phyloP scores from a whole-genome alignment of 257 asterid species.

The Anisodus tanguticus region DNA sequence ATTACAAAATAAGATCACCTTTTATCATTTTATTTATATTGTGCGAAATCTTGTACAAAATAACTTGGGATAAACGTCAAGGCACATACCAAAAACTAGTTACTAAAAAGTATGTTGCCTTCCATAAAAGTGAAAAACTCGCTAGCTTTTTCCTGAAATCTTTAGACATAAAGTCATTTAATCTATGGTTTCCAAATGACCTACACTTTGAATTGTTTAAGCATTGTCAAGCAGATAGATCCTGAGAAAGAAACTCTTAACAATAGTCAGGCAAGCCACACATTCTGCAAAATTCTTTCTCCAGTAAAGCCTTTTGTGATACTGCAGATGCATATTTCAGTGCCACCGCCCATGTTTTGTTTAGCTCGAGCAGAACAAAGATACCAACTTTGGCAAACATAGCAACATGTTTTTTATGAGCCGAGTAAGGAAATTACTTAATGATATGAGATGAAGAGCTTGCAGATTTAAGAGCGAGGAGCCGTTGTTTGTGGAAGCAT shows the following conservation, averaged over 20 bases:
- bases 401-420: neutral
- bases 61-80: no score
- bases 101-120: neutral
- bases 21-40: no score
- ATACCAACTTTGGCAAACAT: neutral
- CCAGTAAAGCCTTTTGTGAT: neutral
- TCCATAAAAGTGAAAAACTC: neutral
- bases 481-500: neutral
- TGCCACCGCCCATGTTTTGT: neutral
- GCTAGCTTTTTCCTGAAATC: neutral
- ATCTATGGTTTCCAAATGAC: neutral
- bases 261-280: neutral
- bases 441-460: neutral
- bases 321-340: neutral
- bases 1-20: no score
- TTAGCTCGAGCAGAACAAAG: neutral
- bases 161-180: neutral
- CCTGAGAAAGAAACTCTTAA: no score
- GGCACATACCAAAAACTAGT: no score
- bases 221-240: neutral
- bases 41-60: no score
- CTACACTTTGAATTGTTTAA: neutral
- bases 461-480: neutral
- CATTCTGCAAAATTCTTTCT: neutral
- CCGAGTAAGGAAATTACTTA: neutral